Base-by-base conservation (phyloP, 352 stramenopile genomes). In the Phytophthora boehmeriae region DNA sequence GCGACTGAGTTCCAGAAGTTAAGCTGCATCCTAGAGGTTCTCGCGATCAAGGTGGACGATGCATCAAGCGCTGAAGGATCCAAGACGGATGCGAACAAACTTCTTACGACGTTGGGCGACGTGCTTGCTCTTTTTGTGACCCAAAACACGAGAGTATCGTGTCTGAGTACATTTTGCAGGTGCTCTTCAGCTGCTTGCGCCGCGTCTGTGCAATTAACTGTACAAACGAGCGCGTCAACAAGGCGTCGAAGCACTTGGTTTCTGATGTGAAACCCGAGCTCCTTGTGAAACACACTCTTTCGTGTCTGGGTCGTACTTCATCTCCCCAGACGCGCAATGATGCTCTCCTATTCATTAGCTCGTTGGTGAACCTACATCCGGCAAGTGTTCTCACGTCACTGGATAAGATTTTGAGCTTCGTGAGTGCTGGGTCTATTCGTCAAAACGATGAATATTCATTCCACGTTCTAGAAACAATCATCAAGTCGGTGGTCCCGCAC, bases 381-480 rank as follows among this genome's bases (percentile, higher is more conserved):
- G 55, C 71, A 9, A 92, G 74, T 65, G 86, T 96, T 1, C 74
- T 94, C 4, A 59, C 72, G 30, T 92, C 85, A 39, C 62, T 96
- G n/a, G 79, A 90, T 50, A 88, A 88, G 45, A 90, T 96, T 38
- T 41, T 96, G 39, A 75, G 71, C 30, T 91, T 92, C 36, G 59
- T 92, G 8, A 78, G 76, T 45, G 66, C 59, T 13, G 75, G 78
- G 0, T 80, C 72, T 2, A 88, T 92, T 49, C 80, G 81, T 39
- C 76, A 91, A 27, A 78, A 93, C 13, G 88, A 96, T 47, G 88
- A 90, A 35, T 93, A 96, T 70, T 93, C 88, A 47, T 95, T 93
- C 61, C 78, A 93, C 39, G 86, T 96, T 32, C 69, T 96, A n/a
- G 82, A 94, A 51, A 92, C 85, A 6, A 94, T 96, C 35, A 78